These are phyloP conservation scores for Limnomonas spitsbergensis DNA, from an alignment of 139 green algal species.

Conservation along the genomic window DNA sequence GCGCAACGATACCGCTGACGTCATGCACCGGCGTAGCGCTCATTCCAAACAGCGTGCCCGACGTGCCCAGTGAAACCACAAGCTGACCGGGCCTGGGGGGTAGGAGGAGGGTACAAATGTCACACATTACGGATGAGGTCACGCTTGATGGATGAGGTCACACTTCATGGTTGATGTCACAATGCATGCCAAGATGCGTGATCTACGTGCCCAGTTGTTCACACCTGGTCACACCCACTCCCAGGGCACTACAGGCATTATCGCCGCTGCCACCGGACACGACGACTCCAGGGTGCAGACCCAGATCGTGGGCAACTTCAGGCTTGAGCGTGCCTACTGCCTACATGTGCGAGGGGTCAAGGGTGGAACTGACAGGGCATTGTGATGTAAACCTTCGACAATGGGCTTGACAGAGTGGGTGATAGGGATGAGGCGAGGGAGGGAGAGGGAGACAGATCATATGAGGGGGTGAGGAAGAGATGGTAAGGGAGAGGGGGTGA, in stretches of 20 bases:
- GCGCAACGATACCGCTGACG: constrained; percentile 60
- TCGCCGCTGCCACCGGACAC: constrained; percentile 80
- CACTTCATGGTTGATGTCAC: too few species aligned
- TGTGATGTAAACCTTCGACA: too few species aligned
- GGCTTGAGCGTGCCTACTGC: not conserved
- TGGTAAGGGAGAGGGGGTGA: too few species aligned
- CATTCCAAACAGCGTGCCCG: constrained; percentile 80
- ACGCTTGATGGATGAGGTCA: too few species aligned
- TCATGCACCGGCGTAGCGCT: constrained; percentile 59
- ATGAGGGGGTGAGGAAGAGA: too few species aligned
- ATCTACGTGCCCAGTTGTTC: not conserved
- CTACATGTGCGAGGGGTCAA: not conserved
- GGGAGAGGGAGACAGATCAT: too few species aligned
- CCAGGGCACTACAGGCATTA: constrained; percentile 79
- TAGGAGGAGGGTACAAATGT: too few species aligned
- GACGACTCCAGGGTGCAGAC: constrained; percentile 44
- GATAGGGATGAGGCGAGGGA: too few species aligned
- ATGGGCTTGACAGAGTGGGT: too few species aligned
- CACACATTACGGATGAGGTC: too few species aligned
- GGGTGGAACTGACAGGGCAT: too few species aligned
- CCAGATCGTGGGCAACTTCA: constrained; percentile 31
- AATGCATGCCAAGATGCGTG: too few species aligned
- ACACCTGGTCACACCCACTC: constrained; percentile 41
- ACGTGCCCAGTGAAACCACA: constrained; percentile 78
- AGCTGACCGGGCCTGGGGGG: constrained; percentile 42